These are phyloP conservation scores for Tephrocybe sp. DNA, from an alignment of 768 basidiomycete genomes.

Conservation along the genomic window DNA sequence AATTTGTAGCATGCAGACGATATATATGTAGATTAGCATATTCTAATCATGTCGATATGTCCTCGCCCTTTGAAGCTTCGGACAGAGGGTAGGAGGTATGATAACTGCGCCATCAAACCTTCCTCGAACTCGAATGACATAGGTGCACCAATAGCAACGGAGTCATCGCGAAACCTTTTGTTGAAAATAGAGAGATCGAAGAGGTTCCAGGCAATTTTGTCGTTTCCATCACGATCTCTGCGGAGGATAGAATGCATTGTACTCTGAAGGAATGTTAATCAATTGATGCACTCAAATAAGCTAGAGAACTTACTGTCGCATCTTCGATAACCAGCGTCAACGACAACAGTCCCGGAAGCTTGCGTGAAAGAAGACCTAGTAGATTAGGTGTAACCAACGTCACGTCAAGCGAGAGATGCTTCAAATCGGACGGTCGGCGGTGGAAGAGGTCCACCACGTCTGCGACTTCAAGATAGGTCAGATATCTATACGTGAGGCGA, in stretches of 20 bases:
- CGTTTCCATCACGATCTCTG: neutral
- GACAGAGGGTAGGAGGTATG: constrained; percentile 3
- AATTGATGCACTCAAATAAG: neutral
- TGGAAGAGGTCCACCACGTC: constrained; percentile 7
- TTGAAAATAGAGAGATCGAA: constrained; percentile 10
- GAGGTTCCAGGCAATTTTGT: constrained; percentile 3
- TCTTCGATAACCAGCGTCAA: constrained; percentile 9
- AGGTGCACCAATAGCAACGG: neutral
- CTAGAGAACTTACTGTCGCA: neutral
- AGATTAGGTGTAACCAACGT: constrained; percentile 5
- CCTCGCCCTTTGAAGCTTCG: constrained; percentile 10
- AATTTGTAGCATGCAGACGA: too few species aligned
- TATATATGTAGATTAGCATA: constrained; percentile 6
- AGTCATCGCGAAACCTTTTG: constrained; percentile 7
- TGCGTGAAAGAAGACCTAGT: constrained; percentile 1
- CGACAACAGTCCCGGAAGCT: constrained; percentile 2
- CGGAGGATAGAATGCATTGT: constrained; percentile 7
- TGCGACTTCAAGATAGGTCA: constrained; percentile 6
- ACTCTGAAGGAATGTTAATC: neutral
- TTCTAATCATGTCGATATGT: constrained; percentile 3
- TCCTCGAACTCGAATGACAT: constrained; percentile 11
- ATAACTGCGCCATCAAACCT: constrained; percentile 7
- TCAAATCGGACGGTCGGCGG: neutral
- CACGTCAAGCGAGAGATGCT: constrained; percentile 8
- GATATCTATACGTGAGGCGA: constrained; percentile 2